These are phyloP conservation scores for Clavulina sp. DNA, from an alignment of 768 basidiomycete species.

Conservation along the genomic window DNA sequence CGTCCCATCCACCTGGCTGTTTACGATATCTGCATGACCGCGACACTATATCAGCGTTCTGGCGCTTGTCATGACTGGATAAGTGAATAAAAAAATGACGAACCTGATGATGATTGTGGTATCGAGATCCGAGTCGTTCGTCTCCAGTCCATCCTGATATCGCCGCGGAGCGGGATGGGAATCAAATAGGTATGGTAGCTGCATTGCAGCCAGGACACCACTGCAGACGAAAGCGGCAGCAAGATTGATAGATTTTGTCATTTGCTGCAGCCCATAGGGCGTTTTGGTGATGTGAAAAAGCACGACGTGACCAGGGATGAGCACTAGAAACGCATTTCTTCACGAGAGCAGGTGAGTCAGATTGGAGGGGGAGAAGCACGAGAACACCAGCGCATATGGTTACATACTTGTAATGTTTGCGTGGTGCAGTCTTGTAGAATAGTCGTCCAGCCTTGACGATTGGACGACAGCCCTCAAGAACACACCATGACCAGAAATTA, in stretches of 20 bases:
- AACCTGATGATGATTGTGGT: conserved; percentile 72
- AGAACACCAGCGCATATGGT: neutral
- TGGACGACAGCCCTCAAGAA: conserved; percentile 59
- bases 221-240: conserved; percentile 70
- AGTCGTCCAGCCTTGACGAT: conserved; percentile 57
- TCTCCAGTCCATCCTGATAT: conserved; percentile 81
- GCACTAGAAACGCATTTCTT: conserved; percentile 53
- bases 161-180: conserved; percentile 36
- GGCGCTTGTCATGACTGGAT: no score
- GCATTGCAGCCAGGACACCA: conserved; percentile 59
- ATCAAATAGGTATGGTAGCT: conserved; percentile 25
- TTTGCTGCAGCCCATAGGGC: conserved; percentile 38
- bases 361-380: neutral
- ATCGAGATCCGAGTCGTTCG: conserved; percentile 75
- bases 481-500: conserved; percentile 74
- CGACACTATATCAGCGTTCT: neutral
- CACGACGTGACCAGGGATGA: conserved; percentile 59
- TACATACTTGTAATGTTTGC: conserved; percentile 64
- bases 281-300: conserved; percentile 47
- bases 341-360: neutral
- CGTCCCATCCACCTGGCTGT: conserved; percentile 3
- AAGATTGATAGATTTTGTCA: conserved; percentile 38
- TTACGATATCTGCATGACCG: conserved; percentile 11
- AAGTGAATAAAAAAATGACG: conserved; percentile 13
- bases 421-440: conserved; percentile 50